These are phyloP conservation scores for Scedosporium boydii DNA, from an alignment of 2,329 filamentous ascomycete species.

Conservation along the genomic window DNA sequence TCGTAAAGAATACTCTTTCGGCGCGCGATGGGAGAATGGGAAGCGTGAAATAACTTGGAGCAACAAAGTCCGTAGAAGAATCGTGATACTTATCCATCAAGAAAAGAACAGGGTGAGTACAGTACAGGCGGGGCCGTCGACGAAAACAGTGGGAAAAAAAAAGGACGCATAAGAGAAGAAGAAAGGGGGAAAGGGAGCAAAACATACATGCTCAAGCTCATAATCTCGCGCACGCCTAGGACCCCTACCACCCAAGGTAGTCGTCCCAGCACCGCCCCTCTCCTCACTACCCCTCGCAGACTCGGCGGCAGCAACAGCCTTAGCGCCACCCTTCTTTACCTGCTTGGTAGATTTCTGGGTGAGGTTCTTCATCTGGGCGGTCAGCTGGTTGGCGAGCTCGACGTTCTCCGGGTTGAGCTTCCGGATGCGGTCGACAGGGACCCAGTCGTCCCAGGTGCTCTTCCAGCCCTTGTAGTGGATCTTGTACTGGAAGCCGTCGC, in stretches of 20 bases:
- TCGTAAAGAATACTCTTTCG: neutral
- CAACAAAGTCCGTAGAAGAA: slow-evolving; percentile 4
- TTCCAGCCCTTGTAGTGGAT: slow-evolving; percentile 99
- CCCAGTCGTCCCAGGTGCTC: slow-evolving; percentile 99
- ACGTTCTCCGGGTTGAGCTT: slow-evolving; percentile 95
- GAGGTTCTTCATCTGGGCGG: slow-evolving; percentile 56
- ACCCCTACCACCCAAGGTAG: slow-evolving; percentile 53
- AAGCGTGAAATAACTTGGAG: slow-evolving; percentile 6
- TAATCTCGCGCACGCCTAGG: slow-evolving; percentile 69
- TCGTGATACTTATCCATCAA: neutral
- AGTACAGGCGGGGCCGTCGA: neutral
- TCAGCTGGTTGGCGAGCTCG: slow-evolving; percentile 68
- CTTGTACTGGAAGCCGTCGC: slow-evolving; percentile 69
- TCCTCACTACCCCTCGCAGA: slow-evolving; percentile 70
- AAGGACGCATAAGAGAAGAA: slow-evolving; percentile 11
- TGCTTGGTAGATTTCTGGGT: slow-evolving; percentile 37
- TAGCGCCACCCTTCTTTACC: slow-evolving; percentile 38
- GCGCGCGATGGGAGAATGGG: neutral
- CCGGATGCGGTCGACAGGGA: slow-evolving; percentile 82
- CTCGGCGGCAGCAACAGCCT: slow-evolving; percentile 47
- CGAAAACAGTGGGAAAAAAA: slow-evolving; percentile 1
- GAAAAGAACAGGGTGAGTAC: neutral
- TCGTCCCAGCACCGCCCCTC: slow-evolving; percentile 37
- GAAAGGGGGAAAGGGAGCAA: neutral
- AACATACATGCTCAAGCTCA: slow-evolving; percentile 73